phyloP scores from a whole-genome alignment of 208 protist species.

The Trichomonas gallinae region DNA sequence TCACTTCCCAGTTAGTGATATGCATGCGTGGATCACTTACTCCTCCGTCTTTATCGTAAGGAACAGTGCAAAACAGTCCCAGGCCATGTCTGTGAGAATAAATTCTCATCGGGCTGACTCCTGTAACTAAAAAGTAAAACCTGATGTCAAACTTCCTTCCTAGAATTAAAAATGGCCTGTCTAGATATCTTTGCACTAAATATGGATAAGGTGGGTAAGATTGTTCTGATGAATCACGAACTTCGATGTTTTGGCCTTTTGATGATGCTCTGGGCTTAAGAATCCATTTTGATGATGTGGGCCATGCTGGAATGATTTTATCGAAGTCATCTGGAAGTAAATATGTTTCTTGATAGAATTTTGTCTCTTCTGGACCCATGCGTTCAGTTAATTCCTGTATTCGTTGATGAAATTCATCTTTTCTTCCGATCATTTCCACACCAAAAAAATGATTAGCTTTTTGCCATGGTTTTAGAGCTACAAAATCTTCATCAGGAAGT shows the following conservation, averaged over 20 bases:
- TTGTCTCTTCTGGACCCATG: not conserved
- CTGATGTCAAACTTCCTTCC: constrained; percentile 30
- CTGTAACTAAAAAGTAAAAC: constrained; percentile 22
- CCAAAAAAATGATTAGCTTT: not conserved
- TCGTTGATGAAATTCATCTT: not conserved
- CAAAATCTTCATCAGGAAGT: not conserved
- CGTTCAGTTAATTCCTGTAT: not conserved
- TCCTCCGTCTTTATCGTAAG: not conserved
- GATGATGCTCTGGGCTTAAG: not conserved
- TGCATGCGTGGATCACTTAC: constrained; percentile 26
- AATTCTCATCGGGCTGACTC: constrained; percentile 34
- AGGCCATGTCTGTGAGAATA: constrained; percentile 42
- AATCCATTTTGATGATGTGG: not conserved
- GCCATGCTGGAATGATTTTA: not conserved
- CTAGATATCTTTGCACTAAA: constrained; percentile 24
- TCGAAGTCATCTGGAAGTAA: not conserved
- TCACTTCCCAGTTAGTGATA: constrained; percentile 40
- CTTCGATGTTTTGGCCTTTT: not conserved
- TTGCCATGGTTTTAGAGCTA: not conserved
- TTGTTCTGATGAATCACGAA: not conserved
- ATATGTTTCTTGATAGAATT: not conserved
- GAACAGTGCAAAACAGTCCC: constrained; percentile 39
- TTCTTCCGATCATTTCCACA: not conserved
- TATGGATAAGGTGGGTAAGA: not conserved
- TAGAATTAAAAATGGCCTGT: constrained; percentile 21